Percentiles rank a stretch among this genome's conserved stretches.
Evolutionary conservation across 768 basidiomycete genomes (phyloP).

Genomic region (Lanmaoa pseudosensibilis): DNA sequence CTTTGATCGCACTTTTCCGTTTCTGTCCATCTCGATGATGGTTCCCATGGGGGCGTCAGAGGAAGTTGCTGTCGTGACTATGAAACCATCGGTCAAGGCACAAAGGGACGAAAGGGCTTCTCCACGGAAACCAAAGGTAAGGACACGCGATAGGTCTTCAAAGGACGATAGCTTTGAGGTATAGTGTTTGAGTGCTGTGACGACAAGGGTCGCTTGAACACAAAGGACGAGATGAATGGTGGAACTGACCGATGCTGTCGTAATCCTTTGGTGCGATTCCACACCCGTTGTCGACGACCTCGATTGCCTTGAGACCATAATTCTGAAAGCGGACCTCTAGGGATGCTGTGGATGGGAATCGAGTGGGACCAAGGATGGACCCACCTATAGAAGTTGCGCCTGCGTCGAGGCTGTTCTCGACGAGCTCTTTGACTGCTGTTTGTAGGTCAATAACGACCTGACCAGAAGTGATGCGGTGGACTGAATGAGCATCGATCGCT

Average conservation of each 20-base stretch:
- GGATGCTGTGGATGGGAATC: neutral
- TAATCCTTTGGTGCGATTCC: slow-evolving; percentile 82
- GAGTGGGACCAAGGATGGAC: slow-evolving; percentile 21
- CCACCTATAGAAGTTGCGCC: slow-evolving; percentile 83
- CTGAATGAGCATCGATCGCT: slow-evolving; percentile 72
- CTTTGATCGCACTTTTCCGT: slow-evolving; percentile 57
- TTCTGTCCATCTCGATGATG: slow-evolving; percentile 66
- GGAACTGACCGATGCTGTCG: slow-evolving; percentile 66
- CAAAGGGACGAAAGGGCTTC: slow-evolving; percentile 95
- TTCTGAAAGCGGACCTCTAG: slow-evolving; percentile 90
- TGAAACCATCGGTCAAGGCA: slow-evolving; percentile 70
- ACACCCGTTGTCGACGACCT: slow-evolving; percentile 90
- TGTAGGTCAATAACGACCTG: slow-evolving; percentile 95
- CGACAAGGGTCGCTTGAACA: neutral
- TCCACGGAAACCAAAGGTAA: slow-evolving; percentile 92
- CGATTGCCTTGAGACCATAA: slow-evolving; percentile 76
- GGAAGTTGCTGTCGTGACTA: slow-evolving; percentile 71
- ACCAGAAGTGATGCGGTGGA: slow-evolving; percentile 90
- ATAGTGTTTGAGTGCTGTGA: slow-evolving; percentile 81
- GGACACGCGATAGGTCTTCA: slow-evolving; percentile 66
- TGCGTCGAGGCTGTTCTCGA: slow-evolving; percentile 96
- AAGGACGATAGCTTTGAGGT: slow-evolving; percentile 88
- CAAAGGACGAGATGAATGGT: neutral
- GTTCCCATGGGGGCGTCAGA: slow-evolving; percentile 77
- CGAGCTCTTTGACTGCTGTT: slow-evolving; percentile 91